Evolutionary conservation across 2,329 filamentous ascomycete species (phyloP).

Genomic region (Phaeosphaeria sp.): DNA sequence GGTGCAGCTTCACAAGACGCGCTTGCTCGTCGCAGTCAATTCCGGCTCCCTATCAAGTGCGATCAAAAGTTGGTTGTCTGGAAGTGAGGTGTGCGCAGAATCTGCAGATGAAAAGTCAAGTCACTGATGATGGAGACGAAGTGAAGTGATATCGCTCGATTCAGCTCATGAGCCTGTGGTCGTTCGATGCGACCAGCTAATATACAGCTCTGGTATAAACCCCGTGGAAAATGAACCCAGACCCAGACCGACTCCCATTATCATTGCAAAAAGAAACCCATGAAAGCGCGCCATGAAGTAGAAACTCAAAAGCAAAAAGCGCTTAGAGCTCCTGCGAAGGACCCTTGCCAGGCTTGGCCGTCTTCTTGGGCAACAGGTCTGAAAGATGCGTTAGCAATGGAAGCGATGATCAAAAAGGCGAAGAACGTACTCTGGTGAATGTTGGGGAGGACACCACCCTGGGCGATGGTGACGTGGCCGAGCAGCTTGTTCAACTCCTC

Average conservation of each 20-base stretch:
- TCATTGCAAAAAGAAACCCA: slow-evolving; percentile 71
- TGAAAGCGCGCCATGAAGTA: slow-evolving; percentile 53
- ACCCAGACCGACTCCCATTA: slow-evolving; percentile 74
- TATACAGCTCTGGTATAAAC: slow-evolving; percentile 66
- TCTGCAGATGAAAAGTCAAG: too few relatives aligned
- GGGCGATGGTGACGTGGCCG: slow-evolving; percentile 94
- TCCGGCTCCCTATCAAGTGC: too few relatives aligned
- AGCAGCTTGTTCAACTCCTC: slow-evolving; percentile 99
- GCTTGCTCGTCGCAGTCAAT: too few relatives aligned
- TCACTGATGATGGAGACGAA: not conserved
- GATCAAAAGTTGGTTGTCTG: too few relatives aligned
- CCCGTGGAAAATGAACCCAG: slow-evolving; percentile 61
- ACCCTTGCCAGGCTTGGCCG: slow-evolving; percentile 90
- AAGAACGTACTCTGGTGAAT: slow-evolving; percentile 87
- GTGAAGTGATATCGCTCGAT: slow-evolving; percentile 47
- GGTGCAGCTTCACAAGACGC: too few relatives aligned
- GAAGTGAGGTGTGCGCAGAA: too few relatives aligned
- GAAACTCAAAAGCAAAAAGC: slow-evolving; percentile 42
- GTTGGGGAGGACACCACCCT: slow-evolving; percentile 96
- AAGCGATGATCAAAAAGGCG: slow-evolving; percentile 1
- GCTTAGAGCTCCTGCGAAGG: slow-evolving; percentile 92
- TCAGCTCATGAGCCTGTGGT: slow-evolving; percentile 56
- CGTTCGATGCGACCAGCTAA: slow-evolving; percentile 61
- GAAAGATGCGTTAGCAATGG: slow-evolving; percentile 51
- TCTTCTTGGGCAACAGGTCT: slow-evolving; percentile 99